Conservation (phyloP, 2,329 filamentous ascomycete species). For the Trichoderma simmonsii region DNA sequence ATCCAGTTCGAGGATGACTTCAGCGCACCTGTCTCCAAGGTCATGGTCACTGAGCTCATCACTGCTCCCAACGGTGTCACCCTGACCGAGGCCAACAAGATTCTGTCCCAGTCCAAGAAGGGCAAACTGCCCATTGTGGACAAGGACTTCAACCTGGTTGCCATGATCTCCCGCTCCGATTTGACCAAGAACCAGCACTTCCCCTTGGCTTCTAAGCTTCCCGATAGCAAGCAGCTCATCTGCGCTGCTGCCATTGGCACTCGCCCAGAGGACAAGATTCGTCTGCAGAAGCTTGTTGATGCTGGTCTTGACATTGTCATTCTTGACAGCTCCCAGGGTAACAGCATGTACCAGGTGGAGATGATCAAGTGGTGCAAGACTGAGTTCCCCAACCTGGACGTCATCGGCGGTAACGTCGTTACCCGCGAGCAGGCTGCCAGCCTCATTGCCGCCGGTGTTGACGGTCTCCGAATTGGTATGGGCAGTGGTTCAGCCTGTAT, state of each 20-base stretch:
- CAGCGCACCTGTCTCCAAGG: constrained; percentile 70
- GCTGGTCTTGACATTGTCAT: constrained; percentile 94
- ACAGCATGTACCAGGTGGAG: constrained; percentile 97
- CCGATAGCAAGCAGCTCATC: constrained; percentile 95
- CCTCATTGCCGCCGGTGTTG: constrained; percentile 89
- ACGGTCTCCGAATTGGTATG: constrained; percentile 98
- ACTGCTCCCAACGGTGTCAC: constrained; percentile 82
- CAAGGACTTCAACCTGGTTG: constrained; percentile 77
- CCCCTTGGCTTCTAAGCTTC: constrained; percentile 91
- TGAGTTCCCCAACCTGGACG: constrained; percentile 80
- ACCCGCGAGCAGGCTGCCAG: constrained; percentile 92
- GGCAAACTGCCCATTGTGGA: constrained; percentile 95
- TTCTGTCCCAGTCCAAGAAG: constrained; percentile 95
- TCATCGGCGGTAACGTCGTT: constrained; percentile 98
- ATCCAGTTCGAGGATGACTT: constrained; percentile 89
- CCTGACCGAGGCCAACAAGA: constrained; percentile 84
- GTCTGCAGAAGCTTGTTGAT: constrained; percentile 84
- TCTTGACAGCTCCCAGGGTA: constrained; percentile 94
- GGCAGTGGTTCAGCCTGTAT: constrained; percentile 97
- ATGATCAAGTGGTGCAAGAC: constrained; percentile 97
- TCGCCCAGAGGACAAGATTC: constrained; percentile 83
- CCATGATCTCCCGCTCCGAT: constrained; percentile 90
- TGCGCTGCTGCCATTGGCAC: constrained; percentile 95
- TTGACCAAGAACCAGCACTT: constrained; percentile 99
- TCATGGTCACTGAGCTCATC: constrained; percentile 94